Evolutionary conservation across 2,329 filamentous ascomycete genomes (phyloP), one percentile per base, ranked within the genome.

Genomic region (Zymoseptoria passerinii): DNA sequence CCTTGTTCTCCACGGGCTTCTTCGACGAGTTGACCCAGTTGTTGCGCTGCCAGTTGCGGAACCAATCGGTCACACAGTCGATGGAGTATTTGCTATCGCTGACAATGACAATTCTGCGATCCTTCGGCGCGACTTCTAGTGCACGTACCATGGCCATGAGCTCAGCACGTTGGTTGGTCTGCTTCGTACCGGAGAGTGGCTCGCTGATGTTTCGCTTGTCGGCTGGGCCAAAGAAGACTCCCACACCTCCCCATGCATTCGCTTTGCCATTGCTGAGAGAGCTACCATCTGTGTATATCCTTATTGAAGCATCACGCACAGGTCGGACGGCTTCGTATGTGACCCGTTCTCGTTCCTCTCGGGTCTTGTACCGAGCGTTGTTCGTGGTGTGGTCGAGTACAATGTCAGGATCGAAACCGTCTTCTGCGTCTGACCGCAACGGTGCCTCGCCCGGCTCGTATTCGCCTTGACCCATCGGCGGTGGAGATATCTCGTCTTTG

Each of bases 151-250:
- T 87, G 7, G 91, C 94, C 23, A 89, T 92, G 59, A 99, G 79
- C 76, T 99, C 94, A n/a, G 92, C 94, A 2, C 94, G 88, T 73
- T 97, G 90, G 71, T 99, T 99, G 0, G 94, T 97, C 74, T 97
- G 94, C 8, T 80, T 79, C 16, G 81, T 78, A 54, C 90, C 90
- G 54, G 80, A 75, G 2, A 96, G 81, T 3, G 85, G 84, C 73
- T 95, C 91, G 10, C 89, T 89, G 23, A 95, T 75, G 67, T 88
- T 88, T 40, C 70, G 68, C 48, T 58, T 62, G 54, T 73, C 82
- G 18, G 75, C 75, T 4, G 81, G 80, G 5, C 84, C 84, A 71
- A 87, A 87, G 71, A 81, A 87, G 28, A 87, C 83, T 8, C 84
- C 84, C 2, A 86, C 80, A 8, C 84, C 84, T 18, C 80, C 83